These are phyloP conservation scores for Begonia masoniana DNA, from an alignment of 306 rosid species.

Conservation along the genomic window DNA sequence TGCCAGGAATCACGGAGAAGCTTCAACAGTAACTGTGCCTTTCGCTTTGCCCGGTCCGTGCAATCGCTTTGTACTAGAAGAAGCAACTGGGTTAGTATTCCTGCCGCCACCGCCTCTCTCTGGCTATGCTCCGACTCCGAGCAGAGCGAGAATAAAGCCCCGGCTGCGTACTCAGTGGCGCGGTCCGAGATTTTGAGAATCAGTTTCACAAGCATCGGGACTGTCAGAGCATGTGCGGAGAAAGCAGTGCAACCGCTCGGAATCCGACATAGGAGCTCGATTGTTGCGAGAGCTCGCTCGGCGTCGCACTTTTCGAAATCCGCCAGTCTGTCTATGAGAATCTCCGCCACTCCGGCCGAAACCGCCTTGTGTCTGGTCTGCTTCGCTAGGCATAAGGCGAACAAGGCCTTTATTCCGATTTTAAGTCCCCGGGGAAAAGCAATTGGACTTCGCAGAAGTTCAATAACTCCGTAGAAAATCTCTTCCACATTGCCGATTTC, in stretches of 20 bases:
- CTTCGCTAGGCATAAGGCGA: constrained; percentile 65
- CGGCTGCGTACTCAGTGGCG: constrained; percentile 86
- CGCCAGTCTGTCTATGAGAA: constrained; percentile 31
- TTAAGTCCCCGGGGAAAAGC: constrained; percentile 52
- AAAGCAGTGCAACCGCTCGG: constrained; percentile 19
- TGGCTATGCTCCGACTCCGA: constrained; percentile 48
- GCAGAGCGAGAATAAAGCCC: constrained; percentile 79
- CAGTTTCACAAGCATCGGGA: constrained; percentile 43
- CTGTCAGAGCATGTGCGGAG: constrained; percentile 37
- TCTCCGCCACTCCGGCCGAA: constrained; percentile 30
- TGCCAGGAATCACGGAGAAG: constrained; percentile 74
- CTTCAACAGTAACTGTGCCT: constrained; percentile 51
- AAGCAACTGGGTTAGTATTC: constrained; percentile 64
- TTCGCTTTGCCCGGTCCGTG: constrained; percentile 69
- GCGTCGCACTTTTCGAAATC: constrained; percentile 49
- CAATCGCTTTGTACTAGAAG: constrained; percentile 86
- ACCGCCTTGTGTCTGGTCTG: constrained; percentile 53
- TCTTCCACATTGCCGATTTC: constrained; percentile 46
- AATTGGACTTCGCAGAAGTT: constrained; percentile 34
- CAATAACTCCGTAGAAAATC: constrained; percentile 59
- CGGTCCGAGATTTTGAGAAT: constrained; percentile 62
- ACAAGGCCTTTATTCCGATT: constrained; percentile 63
- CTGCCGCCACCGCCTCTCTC: constrained; percentile 74
- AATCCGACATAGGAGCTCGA: constrained; percentile 36
- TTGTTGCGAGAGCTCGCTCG: constrained; percentile 44